phyloP scores from a whole-genome alignment of 75 land plant genomes.

The Picea sitchensis region DNA sequence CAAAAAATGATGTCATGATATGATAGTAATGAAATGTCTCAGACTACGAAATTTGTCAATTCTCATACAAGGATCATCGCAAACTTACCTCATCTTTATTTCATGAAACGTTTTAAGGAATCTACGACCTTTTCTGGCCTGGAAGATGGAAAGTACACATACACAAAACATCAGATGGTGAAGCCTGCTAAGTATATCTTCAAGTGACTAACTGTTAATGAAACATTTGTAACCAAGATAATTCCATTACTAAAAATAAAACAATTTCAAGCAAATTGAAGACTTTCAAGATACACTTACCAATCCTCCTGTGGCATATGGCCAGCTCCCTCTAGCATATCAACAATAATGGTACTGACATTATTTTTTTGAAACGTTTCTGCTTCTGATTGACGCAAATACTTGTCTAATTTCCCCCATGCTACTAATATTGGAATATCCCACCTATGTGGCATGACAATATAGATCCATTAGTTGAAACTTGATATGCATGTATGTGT shows the following conservation, averaged over 20 bases:
- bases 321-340: conserved; percentile 83
- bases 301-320: conserved; percentile 99
- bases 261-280: background rate
- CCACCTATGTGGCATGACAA: conserved; percentile 54
- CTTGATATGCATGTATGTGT: background rate
- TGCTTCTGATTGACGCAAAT: conserved; percentile 74
- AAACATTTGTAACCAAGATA: background rate
- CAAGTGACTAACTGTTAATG: background rate
- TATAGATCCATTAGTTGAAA: background rate
- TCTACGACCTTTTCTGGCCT: conserved; percentile 97
- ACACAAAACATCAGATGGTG: background rate
- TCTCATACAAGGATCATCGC: no score
- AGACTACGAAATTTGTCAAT: no score
- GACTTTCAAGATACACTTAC: conserved; percentile 31
- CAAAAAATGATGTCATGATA: no score
- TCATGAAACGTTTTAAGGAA: conserved; percentile 35
- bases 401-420: conserved; percentile 90
- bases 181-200: background rate
- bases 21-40: no score
- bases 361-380: conserved; percentile 80
- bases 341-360: conserved; percentile 40
- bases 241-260: background rate
- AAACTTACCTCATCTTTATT: background rate
- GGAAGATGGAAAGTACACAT: conserved; percentile 2
- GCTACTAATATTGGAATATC: conserved; percentile 70